A percentile compares a stretch with the other conserved stretches of the same genome.
These are phyloP conservation scores for Trifolium subterraneum DNA, from an alignment of 306 rosid species.

Conservation along the genomic window DNA sequence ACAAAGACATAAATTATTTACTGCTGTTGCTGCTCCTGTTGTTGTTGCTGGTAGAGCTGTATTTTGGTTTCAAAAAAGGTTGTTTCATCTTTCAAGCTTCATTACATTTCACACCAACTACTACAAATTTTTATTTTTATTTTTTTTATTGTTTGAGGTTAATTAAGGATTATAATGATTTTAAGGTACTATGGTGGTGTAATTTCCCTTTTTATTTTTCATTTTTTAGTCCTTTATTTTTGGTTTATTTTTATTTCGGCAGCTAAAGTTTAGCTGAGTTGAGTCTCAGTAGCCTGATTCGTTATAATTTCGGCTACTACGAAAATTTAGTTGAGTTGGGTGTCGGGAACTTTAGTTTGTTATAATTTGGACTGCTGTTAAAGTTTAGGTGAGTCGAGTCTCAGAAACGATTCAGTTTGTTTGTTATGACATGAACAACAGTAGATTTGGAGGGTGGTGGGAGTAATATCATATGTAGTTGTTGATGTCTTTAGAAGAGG, in stretches of 20 bases:
- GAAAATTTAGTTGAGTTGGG: no score
- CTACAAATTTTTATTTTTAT: slow-evolving; percentile 28
- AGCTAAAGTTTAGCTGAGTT: no score
- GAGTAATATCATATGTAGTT: background rate
- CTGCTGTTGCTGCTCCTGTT: slow-evolving; percentile 46
- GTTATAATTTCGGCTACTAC: no score
- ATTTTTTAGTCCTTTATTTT: no score
- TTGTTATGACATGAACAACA: no score
- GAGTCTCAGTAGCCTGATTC: no score
- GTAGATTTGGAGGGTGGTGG: no score
- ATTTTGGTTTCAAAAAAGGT: slow-evolving; percentile 50
- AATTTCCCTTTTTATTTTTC: background rate
- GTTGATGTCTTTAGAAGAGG: slow-evolving; percentile 47
- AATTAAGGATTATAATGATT: background rate
- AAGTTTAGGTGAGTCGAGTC: background rate
- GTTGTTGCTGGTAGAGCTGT: slow-evolving; percentile 41
- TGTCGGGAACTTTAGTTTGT: background rate
- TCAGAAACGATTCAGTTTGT: background rate
- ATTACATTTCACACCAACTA: slow-evolving; percentile 76
- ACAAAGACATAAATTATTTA: slow-evolving; percentile 57
- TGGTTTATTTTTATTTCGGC: no score
- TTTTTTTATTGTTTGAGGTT: no score
- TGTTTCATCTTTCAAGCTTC: slow-evolving; percentile 42
- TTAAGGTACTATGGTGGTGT: background rate
- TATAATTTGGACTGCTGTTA: no score